Conservation (phyloP, 768 basidiomycete species). For the Austroboletus festivus region DNA sequence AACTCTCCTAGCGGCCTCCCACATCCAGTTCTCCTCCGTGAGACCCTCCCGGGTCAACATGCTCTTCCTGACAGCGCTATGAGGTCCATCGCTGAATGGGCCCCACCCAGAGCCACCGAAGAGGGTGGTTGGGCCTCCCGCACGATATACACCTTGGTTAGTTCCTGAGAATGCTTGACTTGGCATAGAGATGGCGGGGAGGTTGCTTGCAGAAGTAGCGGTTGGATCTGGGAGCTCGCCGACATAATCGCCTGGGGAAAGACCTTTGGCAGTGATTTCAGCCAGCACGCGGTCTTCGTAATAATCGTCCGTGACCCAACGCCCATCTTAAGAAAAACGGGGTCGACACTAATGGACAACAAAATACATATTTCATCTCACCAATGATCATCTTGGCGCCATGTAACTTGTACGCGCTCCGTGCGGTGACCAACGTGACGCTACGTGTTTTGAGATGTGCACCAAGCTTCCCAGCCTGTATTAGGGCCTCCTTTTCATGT, state of each 20-base stretch:
- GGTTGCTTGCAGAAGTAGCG: conserved; percentile 43
- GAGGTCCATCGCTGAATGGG: conserved; percentile 84
- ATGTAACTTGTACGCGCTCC: conserved; percentile 92
- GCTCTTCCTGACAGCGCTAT: conserved; percentile 81
- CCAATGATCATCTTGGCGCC: conserved; percentile 88
- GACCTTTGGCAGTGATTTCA: conserved; percentile 76
- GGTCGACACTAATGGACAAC: not conserved
- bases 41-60: conserved; percentile 76
- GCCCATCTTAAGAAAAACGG: conserved; percentile 57
- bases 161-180: conserved; percentile 41
- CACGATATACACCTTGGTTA: conserved; percentile 73
- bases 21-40: conserved; percentile 92
- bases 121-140: conserved; percentile 89
- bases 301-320: conserved; percentile 94
- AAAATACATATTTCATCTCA: conserved; percentile 35
- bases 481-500: conserved; percentile 89
- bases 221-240: conserved; percentile 80
- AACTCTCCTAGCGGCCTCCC: conserved; percentile 65
- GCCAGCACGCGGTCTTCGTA: conserved; percentile 81
- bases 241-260: conserved; percentile 79
- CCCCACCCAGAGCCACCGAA: conserved; percentile 84
- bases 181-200: conserved; percentile 34
- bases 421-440: conserved; percentile 89
- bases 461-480: conserved; percentile 82
- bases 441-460: conserved; percentile 86